These are phyloP conservation scores for Tuber aestivum DNA, from an alignment of 495 filamentous ascomycete genomes.

Conservation along the genomic window DNA sequence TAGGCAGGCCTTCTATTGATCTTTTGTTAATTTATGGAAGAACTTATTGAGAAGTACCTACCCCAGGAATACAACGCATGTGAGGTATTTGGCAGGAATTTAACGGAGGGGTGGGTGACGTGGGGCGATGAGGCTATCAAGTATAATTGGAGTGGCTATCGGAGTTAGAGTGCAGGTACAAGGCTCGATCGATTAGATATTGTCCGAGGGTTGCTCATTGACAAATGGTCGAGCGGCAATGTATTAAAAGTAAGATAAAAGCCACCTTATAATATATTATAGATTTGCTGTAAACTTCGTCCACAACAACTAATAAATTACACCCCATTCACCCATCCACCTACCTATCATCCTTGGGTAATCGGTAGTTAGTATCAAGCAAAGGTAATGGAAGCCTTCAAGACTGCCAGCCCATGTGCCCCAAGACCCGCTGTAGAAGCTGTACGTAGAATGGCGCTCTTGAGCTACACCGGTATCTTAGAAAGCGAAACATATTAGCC, in stretches of 20 bases:
- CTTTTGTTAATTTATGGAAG: constrained; percentile 42
- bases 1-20: neutral
- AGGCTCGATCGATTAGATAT: neutral
- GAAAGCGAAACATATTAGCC: neutral
- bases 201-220: neutral
- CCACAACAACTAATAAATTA: too few species aligned
- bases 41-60: constrained; percentile 48
- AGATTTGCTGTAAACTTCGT: neutral
- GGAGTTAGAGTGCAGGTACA: constrained; percentile 45
- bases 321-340: too few species aligned
- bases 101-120: constrained; percentile 81
- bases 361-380: too few species aligned
- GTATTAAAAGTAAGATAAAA: too few species aligned
- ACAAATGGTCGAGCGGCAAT: neutral
- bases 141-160: constrained; percentile 67
- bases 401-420: too few species aligned
- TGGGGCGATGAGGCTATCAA: constrained; percentile 83
- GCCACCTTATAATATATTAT: too few species aligned
- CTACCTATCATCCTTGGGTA: too few species aligned
- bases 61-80: constrained; percentile 56
- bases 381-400: too few species aligned
- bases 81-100: constrained; percentile 81
- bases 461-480: neutral
- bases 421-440: too few species aligned
- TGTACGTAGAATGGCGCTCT: neutral